Base-by-base conservation (phyloP, 2,329 filamentous ascomycete genomes). In the Xylariaceae sp. region DNA sequence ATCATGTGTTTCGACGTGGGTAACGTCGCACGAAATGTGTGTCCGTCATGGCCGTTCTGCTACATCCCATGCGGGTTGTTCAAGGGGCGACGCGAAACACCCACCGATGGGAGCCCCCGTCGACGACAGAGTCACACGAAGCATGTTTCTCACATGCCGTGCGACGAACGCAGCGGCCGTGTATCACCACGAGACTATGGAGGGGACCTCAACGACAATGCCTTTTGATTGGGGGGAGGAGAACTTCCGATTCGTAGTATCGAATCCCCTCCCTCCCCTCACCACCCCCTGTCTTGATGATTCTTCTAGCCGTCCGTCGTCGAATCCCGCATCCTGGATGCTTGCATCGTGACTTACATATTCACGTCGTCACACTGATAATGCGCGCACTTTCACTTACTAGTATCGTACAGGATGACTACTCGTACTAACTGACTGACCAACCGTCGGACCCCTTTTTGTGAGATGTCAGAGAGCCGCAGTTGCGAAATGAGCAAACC, bases 101-200 rank as follows among this genome's bases (percentile, higher is more conserved):
- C 23, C 23, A 30, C 23, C 64, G 63, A 67, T 63, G 42, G 64
- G 62, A 30, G 23, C 23, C 23, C 23, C 62, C 62, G 61, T 64
- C 62, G 65, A 62, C 59, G 61, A 58, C 58, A 55, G 4, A 60
- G 67, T 69, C 39, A 61, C 62, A 70, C 68, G 23, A 67, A 55
- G 56, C 64, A 55, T 64, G 66, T 66, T 64, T 65, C 58, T 60
- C 60, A 60, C 56, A 66, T 68, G 68, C 61, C 54, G 69, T 71
- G 65, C 63, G 62, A 72, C 68, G 66, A 69, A 68, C 65, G 64
- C 23, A 67, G 56, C 65, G 63, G 67, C 57, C 50, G 54, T 64
- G 67, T 68, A 61, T 61, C 56, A 68, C 66, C 61, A 58, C 63
- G 57, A 42, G 53, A 37, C 65, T 64, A 62, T 62, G 62, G 57